Evolutionary conservation across 441 rosid species (phyloP).

Genomic region (Breynia disticha): DNA sequence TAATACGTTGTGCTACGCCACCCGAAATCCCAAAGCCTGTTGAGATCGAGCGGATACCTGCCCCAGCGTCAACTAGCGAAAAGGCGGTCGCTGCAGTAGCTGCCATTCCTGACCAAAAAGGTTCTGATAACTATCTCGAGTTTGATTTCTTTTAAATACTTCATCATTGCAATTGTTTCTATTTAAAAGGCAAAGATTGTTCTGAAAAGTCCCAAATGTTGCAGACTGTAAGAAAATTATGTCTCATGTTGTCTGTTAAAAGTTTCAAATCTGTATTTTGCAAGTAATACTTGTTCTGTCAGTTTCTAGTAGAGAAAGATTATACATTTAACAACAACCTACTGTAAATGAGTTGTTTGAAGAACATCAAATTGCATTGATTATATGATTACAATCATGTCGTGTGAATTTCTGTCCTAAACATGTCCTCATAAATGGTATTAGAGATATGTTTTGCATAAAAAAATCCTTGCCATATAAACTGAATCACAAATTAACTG

Average conservation of each 20-base stretch:
- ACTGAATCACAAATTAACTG: too few species aligned
- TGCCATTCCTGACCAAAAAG: slow-evolving; percentile 39
- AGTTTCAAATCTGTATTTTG: slow-evolving; percentile 14
- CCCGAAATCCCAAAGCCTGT: slow-evolving; percentile 84
- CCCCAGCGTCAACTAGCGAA: slow-evolving; percentile 40
- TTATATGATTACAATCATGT: too few species aligned
- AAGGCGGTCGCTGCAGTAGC: slow-evolving; percentile 31
- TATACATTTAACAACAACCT: not conserved
- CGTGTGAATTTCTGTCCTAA: too few species aligned
- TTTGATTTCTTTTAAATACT: slow-evolving; percentile 86
- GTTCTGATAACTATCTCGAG: slow-evolving; percentile 81
- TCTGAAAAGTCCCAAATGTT: slow-evolving; percentile 23
- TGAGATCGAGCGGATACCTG: slow-evolving; percentile 45
- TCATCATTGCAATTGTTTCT: slow-evolving; percentile 23
- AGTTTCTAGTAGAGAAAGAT: not conserved
- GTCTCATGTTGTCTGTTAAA: slow-evolving; percentile 23
- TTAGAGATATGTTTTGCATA: too few species aligned
- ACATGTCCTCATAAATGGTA: too few species aligned
- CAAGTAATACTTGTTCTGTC: slow-evolving; percentile 6
- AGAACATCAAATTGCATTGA: too few species aligned
- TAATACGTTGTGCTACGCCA: slow-evolving; percentile 85
- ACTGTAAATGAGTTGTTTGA: too few species aligned
- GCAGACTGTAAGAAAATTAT: slow-evolving; percentile 35
- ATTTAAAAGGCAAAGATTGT: slow-evolving; percentile 23
- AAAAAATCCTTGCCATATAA: too few species aligned